A percentile compares a stretch with the other conserved stretches of the same genome.
phyloP scores from a whole-genome alignment of 352 stramenopile species.

The Globisporangium spinosum region DNA sequence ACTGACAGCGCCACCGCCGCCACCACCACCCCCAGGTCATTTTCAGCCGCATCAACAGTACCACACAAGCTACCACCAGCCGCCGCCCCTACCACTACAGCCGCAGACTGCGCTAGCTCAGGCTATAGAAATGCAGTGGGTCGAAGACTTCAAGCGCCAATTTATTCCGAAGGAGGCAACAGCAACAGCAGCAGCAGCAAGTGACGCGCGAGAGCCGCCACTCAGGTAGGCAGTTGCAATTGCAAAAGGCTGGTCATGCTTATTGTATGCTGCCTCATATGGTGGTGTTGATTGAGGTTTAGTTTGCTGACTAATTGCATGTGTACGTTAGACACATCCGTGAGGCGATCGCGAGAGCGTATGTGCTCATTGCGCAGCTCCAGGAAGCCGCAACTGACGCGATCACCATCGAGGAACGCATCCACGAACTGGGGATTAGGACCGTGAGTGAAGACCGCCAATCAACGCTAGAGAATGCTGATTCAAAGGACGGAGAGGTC shows the following conservation, averaged over 20 bases:
- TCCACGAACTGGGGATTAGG: neutral
- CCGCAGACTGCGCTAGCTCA: neutral
- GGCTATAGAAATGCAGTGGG: conserved; percentile 14
- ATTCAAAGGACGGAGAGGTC: neutral
- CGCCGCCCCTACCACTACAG: neutral
- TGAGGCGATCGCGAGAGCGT: conserved; percentile 7
- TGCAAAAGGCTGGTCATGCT: neutral
- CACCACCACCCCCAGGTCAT: conserved; percentile 5
- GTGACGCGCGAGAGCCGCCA: neutral
- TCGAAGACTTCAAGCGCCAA: conserved; percentile 13
- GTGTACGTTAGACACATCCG: conserved; percentile 7
- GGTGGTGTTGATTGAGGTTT: no score
- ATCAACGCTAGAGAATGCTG: neutral
- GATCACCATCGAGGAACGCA: conserved; percentile 17
- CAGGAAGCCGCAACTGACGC: conserved; percentile 19
- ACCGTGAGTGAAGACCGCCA: neutral
- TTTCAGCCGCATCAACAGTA: neutral
- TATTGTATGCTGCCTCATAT: neutral
- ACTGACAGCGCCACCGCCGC: neutral
- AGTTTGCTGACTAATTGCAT: no score
- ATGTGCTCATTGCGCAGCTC: conserved; percentile 18
- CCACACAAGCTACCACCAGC: neutral
- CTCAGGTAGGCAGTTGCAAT: conserved; percentile 2
- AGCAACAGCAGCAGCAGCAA: neutral
- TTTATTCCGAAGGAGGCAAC: neutral